Conservation (phyloP, 2,329 filamentous ascomycete genomes). For the Xylariaceae sp. region DNA sequence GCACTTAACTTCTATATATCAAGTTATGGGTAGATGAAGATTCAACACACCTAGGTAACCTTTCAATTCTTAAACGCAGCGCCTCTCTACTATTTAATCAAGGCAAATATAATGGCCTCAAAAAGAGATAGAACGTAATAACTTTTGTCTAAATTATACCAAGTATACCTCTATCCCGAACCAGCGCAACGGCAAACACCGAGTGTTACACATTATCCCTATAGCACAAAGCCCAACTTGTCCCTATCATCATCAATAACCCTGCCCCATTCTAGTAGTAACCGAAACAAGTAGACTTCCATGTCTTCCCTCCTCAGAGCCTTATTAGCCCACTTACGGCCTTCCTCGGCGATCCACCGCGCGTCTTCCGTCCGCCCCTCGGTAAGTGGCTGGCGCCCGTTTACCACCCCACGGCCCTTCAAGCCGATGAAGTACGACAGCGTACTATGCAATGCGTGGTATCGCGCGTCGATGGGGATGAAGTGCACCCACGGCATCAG, state of each 20-base stretch:
- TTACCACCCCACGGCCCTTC: constrained; percentile 45
- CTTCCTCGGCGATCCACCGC: constrained; percentile 66
- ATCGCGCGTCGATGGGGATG: constrained; percentile 73
- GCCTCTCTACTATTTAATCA: no score
- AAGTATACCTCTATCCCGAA: not conserved
- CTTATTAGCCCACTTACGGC: constrained; percentile 64
- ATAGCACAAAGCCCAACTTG: constrained; percentile 43
- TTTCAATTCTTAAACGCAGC: no score
- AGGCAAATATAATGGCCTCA: not conserved
- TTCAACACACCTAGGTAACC: no score
- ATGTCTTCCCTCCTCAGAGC: constrained; percentile 72
- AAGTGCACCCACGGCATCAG: constrained; percentile 79
- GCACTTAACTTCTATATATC: no score
- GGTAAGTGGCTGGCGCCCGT: constrained; percentile 51
- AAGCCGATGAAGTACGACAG: constrained; percentile 73
- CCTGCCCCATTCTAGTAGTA: constrained; percentile 77
- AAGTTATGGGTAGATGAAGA: no score
- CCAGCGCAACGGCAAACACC: not conserved
- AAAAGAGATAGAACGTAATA: not conserved
- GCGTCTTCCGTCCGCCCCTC: constrained; percentile 56
- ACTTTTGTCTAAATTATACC: not conserved
- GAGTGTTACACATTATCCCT: not conserved
- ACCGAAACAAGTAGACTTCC: constrained; percentile 78
- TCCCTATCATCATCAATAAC: constrained; percentile 64
- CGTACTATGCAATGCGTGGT: constrained; percentile 74